phyloP scores from a whole-genome alignment of 306 rosid genomes.

The Vicia villosa region DNA sequence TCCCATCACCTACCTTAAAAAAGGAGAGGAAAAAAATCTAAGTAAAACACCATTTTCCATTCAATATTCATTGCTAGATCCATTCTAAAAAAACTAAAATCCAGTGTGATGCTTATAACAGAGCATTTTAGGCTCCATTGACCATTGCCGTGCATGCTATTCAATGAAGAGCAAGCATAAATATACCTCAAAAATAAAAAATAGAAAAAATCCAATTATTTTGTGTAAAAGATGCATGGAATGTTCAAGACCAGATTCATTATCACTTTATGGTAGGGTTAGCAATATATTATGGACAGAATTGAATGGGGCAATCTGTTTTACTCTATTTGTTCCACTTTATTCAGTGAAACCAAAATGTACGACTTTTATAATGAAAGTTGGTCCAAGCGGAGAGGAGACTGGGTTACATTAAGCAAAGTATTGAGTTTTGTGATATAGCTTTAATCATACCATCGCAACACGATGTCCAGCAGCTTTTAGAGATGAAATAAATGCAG shows the following conservation, averaged over 20 bases:
- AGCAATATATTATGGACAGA: too few species aligned
- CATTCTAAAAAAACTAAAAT: background rate
- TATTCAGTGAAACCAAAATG: too few species aligned
- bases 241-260: conserved; percentile 8
- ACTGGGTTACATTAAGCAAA: too few species aligned
- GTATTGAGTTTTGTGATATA: too few species aligned
- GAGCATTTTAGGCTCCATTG: conserved; percentile 6
- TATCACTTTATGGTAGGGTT: background rate
- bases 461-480: conserved; percentile 83
- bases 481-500: conserved; percentile 71
- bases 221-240: conserved; percentile 1
- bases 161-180: conserved; percentile 28
- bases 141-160: background rate
- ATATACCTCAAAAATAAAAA: conserved; percentile 15
- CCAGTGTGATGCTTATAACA: conserved; percentile 14
- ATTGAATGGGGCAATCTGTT: too few species aligned
- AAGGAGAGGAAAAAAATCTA: conserved; percentile 30
- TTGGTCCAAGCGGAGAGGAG: too few species aligned
- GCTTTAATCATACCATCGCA: conserved; percentile 88
- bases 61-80: conserved; percentile 2
- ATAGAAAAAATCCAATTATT: conserved; percentile 23
- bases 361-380: too few species aligned
- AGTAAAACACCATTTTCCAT: conserved; percentile 26
- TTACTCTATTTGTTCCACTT: too few species aligned
- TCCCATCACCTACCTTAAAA: conserved; percentile 93